Conservation (phyloP, 345 rosid genomes). For the Gossypioides kirkii region DNA sequence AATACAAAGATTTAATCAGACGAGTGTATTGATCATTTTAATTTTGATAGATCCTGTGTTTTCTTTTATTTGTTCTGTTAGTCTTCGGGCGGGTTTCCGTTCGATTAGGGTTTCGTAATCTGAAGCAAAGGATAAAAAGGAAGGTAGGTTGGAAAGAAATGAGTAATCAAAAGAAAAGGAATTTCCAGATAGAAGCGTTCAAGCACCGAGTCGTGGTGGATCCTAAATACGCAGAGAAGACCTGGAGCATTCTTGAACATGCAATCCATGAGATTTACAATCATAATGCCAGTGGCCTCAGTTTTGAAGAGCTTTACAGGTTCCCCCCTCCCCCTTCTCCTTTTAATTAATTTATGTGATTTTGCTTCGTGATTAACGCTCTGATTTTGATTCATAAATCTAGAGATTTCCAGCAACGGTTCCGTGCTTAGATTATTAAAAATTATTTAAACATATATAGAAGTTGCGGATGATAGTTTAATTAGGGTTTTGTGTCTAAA, state of each 20-base stretch:
- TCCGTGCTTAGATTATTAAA: not conserved
- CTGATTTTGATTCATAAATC: not conserved
- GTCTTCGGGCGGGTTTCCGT: not conserved
- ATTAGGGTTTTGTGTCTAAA: constrained; percentile 3
- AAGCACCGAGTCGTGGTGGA: constrained; percentile 97
- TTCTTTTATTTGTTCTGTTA: not conserved
- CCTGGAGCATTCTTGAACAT: constrained; percentile 96
- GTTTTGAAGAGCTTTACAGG: constrained; percentile 98
- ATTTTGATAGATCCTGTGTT: not conserved
- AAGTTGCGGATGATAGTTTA: not conserved
- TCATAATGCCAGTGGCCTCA: constrained; percentile 96
- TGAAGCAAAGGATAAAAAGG: constrained; percentile 19
- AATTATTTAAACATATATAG: not conserved
- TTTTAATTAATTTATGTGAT: not conserved
- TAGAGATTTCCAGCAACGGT: not conserved
- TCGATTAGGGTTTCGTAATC: constrained; percentile 12
- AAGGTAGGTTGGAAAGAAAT: constrained; percentile 18
- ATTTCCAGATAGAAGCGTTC: constrained; percentile 97
- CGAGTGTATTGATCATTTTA: not conserved
- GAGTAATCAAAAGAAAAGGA: constrained; percentile 98
- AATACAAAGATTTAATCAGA: not conserved
- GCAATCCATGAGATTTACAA: constrained; percentile 99
- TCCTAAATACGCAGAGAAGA: constrained; percentile 96
- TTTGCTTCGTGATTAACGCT: not conserved
- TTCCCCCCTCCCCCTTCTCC: constrained; percentile 7